Evolutionary conservation across 768 basidiomycete genomes (phyloP), one percentile per base, ranked within the genome.

Genomic region (Mycena vitilis): DNA sequence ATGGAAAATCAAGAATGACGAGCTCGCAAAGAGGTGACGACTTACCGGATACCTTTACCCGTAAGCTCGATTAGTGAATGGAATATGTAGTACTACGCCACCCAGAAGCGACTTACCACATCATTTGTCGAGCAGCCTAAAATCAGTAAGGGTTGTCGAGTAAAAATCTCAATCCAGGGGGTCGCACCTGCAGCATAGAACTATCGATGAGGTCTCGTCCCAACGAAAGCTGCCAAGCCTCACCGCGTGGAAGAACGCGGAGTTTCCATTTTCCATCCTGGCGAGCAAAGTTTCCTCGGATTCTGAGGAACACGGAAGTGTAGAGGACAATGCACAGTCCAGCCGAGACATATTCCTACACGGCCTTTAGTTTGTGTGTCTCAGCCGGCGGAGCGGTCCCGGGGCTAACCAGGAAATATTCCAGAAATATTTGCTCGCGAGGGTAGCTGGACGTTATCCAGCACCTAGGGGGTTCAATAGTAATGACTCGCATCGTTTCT

Each of bases 371-470:
- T 40, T 9, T 48, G 45, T 36, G 53, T 45, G 2, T 5, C 47
- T n/a, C 8, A 15, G 5, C 1, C n/a, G 45, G 38, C 2, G 22
- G 7, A 12, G 15, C 22, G 44, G 30, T 30, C 11, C 5, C 9
- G 42, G 7, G 23, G 76, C 81, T 60, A 55, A 85, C 85, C 34
- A 84, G 79, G 71, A 84, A 79, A 70, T 85, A 86, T 72, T 85
- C 85, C 22, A 84, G 71, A 56, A 77, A 77, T 13, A 78, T 75
- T 51, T 82, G 82, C 53, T 79, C 80, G 18, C 59, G 36, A 2
- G 82, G 79, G 69, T 86, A 86, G 16, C 73, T 69, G 4, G 73
- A 63, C 10, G 84, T 83, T 38, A 86, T 84, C 82, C 84, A 85
- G 63, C 85, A 79, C 71, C 78, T 78, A 20, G 7, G 1, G n/a